Base-by-base conservation (phyloP, 2,329 filamentous ascomycete species). In the Pseudocercospora fijiensis region DNA sequence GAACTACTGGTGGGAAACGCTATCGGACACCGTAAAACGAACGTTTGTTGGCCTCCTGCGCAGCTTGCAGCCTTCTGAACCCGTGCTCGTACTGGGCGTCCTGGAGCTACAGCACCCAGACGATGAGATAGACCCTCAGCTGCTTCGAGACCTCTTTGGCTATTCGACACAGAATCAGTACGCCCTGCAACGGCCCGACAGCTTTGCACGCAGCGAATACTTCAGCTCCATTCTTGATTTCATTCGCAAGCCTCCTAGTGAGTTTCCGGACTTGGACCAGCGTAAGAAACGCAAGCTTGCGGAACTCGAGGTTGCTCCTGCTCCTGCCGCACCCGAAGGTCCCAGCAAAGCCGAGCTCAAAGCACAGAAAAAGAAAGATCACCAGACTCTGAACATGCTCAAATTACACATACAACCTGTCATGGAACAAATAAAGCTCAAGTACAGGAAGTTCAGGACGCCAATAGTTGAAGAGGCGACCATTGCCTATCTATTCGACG, bases 401-500 rank as follows among this genome's bases (percentile, higher is more conserved):
- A 99, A 98, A 80, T 88, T 96, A 43, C 83, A 89, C 59, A 87
- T 99, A 60, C 93, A 97, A 76, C 92, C 91, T 1, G 91, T 98
- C 70, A 97, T 99, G 92, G 94, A 99, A 70, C 92, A 97, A 78
- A 91, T 99, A 74, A 95, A 96, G 76, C 83, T 84, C 66, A 92
- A 90, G 75, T 96, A 96, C 79, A 91, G 89, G 75, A 92, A 92
- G 70, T 98, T 98, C 78, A 86, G 92, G 65, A 87, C 88, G 61
- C 89, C 91, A 0, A 86, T 91, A 47, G 89, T 99, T 65, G 86
- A 91, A 1, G 88, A 91, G 58, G 77, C 79, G 10, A 85, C 88
- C 67, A 92, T 96, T 64, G 83, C 87, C 20, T 96, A 98, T 75
- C 82, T 98, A 1, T 91, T 91, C 72, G 88, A 92, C 27, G 94